Evolutionary conservation across 2,329 filamentous ascomycete genomes (phyloP).

Genomic region (Colletotrichum horii): DNA sequence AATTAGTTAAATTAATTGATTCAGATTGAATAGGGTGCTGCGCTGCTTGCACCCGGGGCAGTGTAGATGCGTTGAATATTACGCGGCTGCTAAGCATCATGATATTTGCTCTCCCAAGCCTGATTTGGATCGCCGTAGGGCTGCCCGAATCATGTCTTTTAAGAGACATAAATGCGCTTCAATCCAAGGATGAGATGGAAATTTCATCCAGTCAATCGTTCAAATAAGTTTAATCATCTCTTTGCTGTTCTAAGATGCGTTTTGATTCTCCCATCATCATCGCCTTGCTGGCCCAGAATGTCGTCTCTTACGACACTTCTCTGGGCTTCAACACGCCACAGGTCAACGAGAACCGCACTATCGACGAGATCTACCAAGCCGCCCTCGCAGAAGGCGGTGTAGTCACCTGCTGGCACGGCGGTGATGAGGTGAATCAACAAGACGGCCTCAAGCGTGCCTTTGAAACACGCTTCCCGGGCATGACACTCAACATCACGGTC

Average conservation of each 20-base stretch:
- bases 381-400: constrained; percentile 52
- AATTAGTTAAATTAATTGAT: no score
- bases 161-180: background rate
- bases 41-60: background rate
- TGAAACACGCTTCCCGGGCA: constrained; percentile 50
- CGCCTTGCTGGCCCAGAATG: background rate
- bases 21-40: no score
- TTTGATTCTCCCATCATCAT: background rate
- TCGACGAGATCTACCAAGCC: constrained; percentile 55
- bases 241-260: background rate
- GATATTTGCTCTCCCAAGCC: background rate
- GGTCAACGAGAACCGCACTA: constrained; percentile 46
- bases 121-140: background rate
- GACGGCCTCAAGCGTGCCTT: constrained; percentile 46
- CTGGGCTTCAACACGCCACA: constrained; percentile 14
- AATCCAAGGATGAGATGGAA: background rate
- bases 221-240: background rate
- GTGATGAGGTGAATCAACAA: constrained; percentile 48
- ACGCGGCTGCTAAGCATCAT: background rate
- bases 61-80: background rate
- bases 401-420: constrained; percentile 53
- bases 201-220: background rate
- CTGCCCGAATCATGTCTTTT: background rate
- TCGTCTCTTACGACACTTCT: background rate
- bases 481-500: constrained; percentile 58